Evolutionary conservation across 768 basidiomycete species (phyloP).

Genomic region (Agaricus sinodeliciosus): DNA sequence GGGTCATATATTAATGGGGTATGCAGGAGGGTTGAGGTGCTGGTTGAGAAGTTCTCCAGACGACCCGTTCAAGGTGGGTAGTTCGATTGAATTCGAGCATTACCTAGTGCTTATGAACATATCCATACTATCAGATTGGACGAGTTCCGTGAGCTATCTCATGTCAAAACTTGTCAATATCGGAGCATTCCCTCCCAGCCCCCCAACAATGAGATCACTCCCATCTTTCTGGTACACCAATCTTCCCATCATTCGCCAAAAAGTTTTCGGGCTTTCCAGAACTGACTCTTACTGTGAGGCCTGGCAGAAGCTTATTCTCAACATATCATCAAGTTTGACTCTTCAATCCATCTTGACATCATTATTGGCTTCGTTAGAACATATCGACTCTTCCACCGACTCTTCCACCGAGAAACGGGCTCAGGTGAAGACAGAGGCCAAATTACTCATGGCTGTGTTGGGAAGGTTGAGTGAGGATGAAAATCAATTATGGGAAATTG

Average conservation of each 20-base stretch:
- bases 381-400: slow-evolving; percentile 23
- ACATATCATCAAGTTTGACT: slow-evolving; percentile 42
- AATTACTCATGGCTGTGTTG: slow-evolving; percentile 44
- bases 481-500: slow-evolving; percentile 45
- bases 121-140: slow-evolving; percentile 24
- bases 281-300: slow-evolving; percentile 33
- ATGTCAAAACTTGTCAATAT: slow-evolving; percentile 61
- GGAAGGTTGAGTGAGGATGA: slow-evolving; percentile 40
- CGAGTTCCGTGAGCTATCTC: slow-evolving; percentile 43
- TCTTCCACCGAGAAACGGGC: slow-evolving; percentile 27
- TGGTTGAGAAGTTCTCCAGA: slow-evolving; percentile 40
- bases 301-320: slow-evolving; percentile 43
- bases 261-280: slow-evolving; percentile 23
- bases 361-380: slow-evolving; percentile 43
- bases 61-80: slow-evolving; percentile 34
- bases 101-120: neutral
- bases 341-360: slow-evolving; percentile 56
- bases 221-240: slow-evolving; percentile 62
- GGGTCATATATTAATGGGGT: slow-evolving; percentile 50
- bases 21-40: slow-evolving; percentile 43
- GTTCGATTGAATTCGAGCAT: slow-evolving; percentile 1
- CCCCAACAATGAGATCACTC: slow-evolving; percentile 48
- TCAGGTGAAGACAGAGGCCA: slow-evolving; percentile 46
- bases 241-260: slow-evolving; percentile 40
- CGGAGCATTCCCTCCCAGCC: slow-evolving; percentile 54